Evolutionary conservation across 2,329 filamentous ascomycete species (phyloP), one percentile per base, ranked within the genome.

Genomic region (Aspergillus tubingensis): DNA sequence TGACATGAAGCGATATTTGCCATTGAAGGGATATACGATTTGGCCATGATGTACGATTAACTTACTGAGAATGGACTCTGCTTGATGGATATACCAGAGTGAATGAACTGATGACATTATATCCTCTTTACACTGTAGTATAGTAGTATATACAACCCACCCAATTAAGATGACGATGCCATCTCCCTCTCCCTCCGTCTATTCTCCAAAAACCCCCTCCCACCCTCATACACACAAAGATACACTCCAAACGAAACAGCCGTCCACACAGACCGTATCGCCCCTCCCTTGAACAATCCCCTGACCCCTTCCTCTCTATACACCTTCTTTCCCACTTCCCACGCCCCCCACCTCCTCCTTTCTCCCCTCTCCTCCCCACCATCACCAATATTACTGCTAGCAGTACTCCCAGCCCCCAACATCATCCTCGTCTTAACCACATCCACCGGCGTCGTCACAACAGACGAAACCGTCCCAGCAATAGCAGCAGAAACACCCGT

Each of bases 371-470:
- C 2, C 21, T 23, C 10, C 47, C 50, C 17, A 48, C 38, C 25
- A 41, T 44, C 65, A 72, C 21, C 19, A 21, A 58, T 73, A 27
- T 27, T 0, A 8, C 2, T 8, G 25, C 25, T 27, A 13, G 79
- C 81, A 1, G 87, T 87, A 30, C 84, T 23, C 11, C 32, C 39
- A 30, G 44, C 44, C 25, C 25, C 82, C 25, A 96, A 80, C 92
- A 96, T 96, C 77, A 96, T 90, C 53, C 91, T 80, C 65, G 92
- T 96, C 80, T 96, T 96, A 23, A 96, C 85, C 8, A 96, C 91
- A 75, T 96, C 93, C 58, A 92, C 86, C 0, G 93, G 93, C 54
- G 92, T 96, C 1, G 92, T 96, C n/a, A 95, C 74, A 8, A 91
- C 84, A 0, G 92, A 90, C 0, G 92, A 88, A 8, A 94, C 74